Percentiles rank a stretch among this genome's conserved stretches.
Conservation (phyloP, 352 stramenopile species). For the Phytopythium vexans region DNA sequence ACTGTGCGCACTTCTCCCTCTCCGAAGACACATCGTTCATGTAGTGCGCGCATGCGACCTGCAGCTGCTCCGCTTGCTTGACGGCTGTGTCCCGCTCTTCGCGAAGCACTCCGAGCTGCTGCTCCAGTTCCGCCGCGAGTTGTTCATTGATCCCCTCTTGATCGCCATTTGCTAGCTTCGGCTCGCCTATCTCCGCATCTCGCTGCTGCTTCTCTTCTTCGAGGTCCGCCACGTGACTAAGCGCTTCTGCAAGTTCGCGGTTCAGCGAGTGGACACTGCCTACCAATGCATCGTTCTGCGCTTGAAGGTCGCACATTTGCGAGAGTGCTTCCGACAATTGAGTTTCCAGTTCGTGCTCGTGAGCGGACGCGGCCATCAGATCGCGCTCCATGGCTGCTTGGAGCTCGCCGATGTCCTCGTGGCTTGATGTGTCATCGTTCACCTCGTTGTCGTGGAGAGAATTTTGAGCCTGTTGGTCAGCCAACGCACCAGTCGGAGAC, state of each 20-base stretch:
- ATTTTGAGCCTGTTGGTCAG: neutral
- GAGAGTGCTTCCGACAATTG: slow-evolving; percentile 1
- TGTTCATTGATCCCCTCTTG: neutral
- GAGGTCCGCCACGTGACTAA: slow-evolving; percentile 5
- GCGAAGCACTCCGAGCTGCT: neutral
- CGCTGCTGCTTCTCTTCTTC: slow-evolving; percentile 8
- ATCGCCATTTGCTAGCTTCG: no score
- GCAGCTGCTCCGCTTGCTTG: no score
- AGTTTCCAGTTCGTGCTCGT: slow-evolving; percentile 3
- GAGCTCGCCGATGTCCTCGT: neutral
- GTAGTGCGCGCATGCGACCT: no score
- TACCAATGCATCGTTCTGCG: slow-evolving; percentile 9
- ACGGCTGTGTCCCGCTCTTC: no score
- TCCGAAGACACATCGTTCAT: no score
- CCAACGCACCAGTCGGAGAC: no score
- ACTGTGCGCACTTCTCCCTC: no score
- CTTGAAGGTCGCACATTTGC: slow-evolving; percentile 5
- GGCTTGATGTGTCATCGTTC: neutral
- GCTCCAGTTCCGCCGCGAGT: neutral
- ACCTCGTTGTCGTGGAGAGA: neutral
- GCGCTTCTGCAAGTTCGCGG: slow-evolving; percentile 6
- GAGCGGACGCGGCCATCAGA: neutral
- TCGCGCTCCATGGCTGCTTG: slow-evolving; percentile 1
- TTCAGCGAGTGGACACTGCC: slow-evolving; percentile 3
- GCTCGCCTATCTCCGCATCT: neutral